Conservation (phyloP, 306 rosid genomes). For the Begonia masoniana region DNA sequence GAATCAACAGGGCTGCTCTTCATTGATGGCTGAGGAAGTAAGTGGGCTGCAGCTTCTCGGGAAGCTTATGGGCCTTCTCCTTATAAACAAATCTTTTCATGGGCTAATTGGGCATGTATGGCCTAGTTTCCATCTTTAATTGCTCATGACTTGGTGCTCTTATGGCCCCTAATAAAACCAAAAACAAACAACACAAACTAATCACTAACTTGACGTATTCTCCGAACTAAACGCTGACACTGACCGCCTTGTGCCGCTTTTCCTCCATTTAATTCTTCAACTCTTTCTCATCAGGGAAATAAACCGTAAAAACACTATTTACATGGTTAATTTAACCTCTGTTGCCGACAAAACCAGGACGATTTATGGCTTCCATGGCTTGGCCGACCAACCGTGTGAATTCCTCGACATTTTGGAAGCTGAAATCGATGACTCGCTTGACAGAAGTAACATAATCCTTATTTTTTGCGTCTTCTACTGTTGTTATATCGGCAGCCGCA, state of each 20-base stretch:
- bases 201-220: too few species aligned
- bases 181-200: too few species aligned
- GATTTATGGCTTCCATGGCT: conserved; percentile 44
- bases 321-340: conserved; percentile 54
- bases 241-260: neutral
- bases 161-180: too few species aligned
- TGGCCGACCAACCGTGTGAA: conserved; percentile 39
- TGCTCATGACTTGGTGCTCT: too few species aligned
- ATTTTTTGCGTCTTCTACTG: conserved; percentile 35
- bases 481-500: conserved; percentile 21
- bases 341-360: conserved; percentile 42
- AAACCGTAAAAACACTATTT: conserved; percentile 13
- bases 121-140: too few species aligned
- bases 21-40: too few species aligned
- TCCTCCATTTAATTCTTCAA: conserved; percentile 4
- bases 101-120: too few species aligned
- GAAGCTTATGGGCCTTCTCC: too few species aligned
- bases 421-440: conserved; percentile 54
- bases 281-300: too few species aligned
- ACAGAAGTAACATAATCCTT: conserved; percentile 36
- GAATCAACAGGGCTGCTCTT: too few species aligned
- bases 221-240: conserved; percentile 5
- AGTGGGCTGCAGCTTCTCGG: too few species aligned
- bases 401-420: conserved; percentile 79
- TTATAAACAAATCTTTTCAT: too few species aligned